These are phyloP conservation scores for Lasiosphaeria miniovina DNA, from an alignment of 495 filamentous ascomycete genomes.

Conservation along the genomic window DNA sequence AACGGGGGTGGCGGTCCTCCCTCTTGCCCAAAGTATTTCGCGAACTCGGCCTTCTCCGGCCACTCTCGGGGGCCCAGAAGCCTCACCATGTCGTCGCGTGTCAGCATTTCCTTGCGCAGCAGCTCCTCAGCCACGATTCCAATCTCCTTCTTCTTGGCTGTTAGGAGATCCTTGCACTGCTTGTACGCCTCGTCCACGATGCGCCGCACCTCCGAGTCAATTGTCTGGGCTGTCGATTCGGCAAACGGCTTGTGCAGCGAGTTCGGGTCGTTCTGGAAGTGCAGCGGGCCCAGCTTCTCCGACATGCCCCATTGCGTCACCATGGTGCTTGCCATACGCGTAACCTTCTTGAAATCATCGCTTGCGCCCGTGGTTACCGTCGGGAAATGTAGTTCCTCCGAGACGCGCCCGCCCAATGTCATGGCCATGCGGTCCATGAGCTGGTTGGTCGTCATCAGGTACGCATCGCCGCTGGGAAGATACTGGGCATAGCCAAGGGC, in stretches of 20 bases:
- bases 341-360: conserved; percentile 99
- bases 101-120: conserved; percentile 83
- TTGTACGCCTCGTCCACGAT: conserved; percentile 90
- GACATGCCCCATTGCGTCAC: conserved; percentile 99
- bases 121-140: conserved; percentile 91
- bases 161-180: conserved; percentile 79
- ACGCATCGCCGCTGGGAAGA: conserved; percentile 83
- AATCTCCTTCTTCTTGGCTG: conserved; percentile 81
- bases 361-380: conserved; percentile 91
- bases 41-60: conserved; percentile 80
- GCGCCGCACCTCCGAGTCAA: conserved; percentile 83
- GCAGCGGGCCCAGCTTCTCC: conserved; percentile 82
- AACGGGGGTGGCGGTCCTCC: conserved; percentile 56
- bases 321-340: conserved; percentile 91
- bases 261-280: conserved; percentile 77
- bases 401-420: conserved; percentile 92
- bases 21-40: conserved; percentile 76
- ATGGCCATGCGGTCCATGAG: conserved; percentile 99
- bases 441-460: conserved; percentile 92
- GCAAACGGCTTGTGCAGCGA: conserved; percentile 92
- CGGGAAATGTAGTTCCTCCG: conserved; percentile 92
- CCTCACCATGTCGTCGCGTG: conserved; percentile 85
- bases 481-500: conserved; percentile 96
- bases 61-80: conserved; percentile 80
- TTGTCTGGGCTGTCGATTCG: conserved; percentile 85